phyloP scores from a whole-genome alignment of 2,329 filamentous ascomycete species.

The Nothomitra cinnamomea region DNA sequence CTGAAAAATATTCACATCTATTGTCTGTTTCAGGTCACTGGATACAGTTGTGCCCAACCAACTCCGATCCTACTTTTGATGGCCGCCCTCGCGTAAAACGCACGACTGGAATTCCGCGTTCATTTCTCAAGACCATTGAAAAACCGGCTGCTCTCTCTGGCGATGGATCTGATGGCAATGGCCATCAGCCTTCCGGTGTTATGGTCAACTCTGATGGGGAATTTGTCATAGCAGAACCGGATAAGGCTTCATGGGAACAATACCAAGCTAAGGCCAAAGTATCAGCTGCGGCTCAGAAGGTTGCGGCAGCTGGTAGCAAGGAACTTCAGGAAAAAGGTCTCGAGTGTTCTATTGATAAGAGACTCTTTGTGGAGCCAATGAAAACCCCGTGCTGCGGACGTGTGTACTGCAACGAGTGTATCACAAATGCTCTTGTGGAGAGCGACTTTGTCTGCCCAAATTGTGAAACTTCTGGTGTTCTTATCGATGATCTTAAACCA shows the following conservation, averaged over 20 bases:
- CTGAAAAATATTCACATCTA: slow-evolving; percentile 15
- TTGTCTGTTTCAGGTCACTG: slow-evolving; percentile 50
- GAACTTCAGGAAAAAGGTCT: slow-evolving; percentile 76
- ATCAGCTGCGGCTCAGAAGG: slow-evolving; percentile 66
- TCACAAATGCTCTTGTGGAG: slow-evolving; percentile 96
- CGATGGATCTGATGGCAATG: slow-evolving; percentile 63
- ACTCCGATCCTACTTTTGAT: slow-evolving; percentile 92
- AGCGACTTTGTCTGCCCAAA: slow-evolving; percentile 92
- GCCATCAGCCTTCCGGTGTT: slow-evolving; percentile 69
- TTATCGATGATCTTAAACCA: slow-evolving; percentile 76
- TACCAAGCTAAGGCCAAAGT: slow-evolving; percentile 90
- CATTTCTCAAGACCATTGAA: slow-evolving; percentile 88
- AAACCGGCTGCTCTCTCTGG: slow-evolving; percentile 55
- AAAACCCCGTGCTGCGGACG: slow-evolving; percentile 97
- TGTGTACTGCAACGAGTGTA: slow-evolving; percentile 99
- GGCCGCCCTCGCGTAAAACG: slow-evolving; percentile 85
- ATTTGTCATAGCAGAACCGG: slow-evolving; percentile 89
- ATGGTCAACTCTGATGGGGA: slow-evolving; percentile 98
- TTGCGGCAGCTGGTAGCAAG: slow-evolving; percentile 60
- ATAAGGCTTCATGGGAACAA: slow-evolving; percentile 91
- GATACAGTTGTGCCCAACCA: slow-evolving; percentile 97
- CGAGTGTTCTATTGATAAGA: slow-evolving; percentile 91
- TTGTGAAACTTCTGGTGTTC: slow-evolving; percentile 76
- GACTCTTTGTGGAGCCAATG: slow-evolving; percentile 95
- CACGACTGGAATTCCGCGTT: slow-evolving; percentile 90